Evolutionary conservation across 163 green algal genomes (phyloP), one percentile per base, ranked within the genome.

Genomic region (Botryococcus braunii): DNA sequence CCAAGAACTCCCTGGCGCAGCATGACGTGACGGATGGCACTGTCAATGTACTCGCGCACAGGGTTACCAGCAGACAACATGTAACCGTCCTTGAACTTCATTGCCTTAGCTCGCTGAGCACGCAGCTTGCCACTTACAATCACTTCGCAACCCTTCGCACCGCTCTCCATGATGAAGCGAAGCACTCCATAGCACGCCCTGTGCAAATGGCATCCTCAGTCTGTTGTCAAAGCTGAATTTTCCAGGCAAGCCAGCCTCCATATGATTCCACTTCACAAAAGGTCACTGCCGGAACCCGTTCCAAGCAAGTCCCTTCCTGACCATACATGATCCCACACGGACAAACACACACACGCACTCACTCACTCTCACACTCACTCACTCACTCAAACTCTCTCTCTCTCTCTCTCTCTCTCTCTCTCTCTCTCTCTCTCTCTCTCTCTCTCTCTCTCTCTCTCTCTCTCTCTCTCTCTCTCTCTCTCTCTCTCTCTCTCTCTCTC

Each of bases 31-130:
- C 93, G 86, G 31, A 97, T 88, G 31, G 90, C 88, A 25, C 69
- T 66, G 73, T 98, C 95, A 67, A 99, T 95, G 88, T 98, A 99
- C 27, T 96, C 82, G 1, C 68, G 69, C 21, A 84, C 81, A 11
- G 94, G 94, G 73, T 96, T 71, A 65, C 95, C 95, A 37, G 86
- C 91, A 38, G 88, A 95, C 55, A 97, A 90, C 95, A 98, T 98
- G 88, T 97, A 99, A 49, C 95, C 95, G 73, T 99, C 95, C 86
- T 97, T 97, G 91, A 99, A 99, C 87, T 99, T 99, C 95, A 99
- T 99, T 72, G 78, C 77, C 89, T 99, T 99, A 77, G 94, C 95
- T 84, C 95, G 89, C 80, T 93, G 84, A 8, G 93, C 95, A 27
- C 95, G 85, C 37, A 99, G 83, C 88, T 99, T 99, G 80, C 95